Evolutionary conservation across 1,284 basidiomycete genomes (phyloP).

Genomic region (Trichosporon ovoides): DNA sequence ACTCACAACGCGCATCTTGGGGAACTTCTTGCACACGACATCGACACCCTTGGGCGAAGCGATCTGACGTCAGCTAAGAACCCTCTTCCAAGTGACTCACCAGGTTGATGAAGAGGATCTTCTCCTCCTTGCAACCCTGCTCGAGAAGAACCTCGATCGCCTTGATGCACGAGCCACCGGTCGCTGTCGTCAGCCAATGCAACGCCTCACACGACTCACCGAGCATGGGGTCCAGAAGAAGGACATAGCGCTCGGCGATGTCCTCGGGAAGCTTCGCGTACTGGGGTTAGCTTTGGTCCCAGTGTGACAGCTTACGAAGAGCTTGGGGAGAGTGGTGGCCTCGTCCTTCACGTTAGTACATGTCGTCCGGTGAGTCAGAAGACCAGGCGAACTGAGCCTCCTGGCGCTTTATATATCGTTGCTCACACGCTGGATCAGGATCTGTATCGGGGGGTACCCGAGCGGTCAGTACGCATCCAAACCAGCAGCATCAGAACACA

Average conservation of each 20-base stretch:
- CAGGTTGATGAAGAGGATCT: constrained; percentile 95
- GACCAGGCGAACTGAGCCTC: background rate
- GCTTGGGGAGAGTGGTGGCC: constrained; percentile 80
- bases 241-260: constrained; percentile 82
- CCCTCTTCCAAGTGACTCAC: constrained; percentile 50
- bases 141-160: constrained; percentile 90
- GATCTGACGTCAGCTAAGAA: constrained; percentile 55
- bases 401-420: constrained; percentile 3
- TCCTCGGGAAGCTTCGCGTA: constrained; percentile 82
- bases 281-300: constrained; percentile 25
- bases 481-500: constrained; percentile 18
- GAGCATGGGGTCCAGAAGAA: constrained; percentile 96
- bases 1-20: constrained; percentile 73
- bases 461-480: constrained; percentile 21
- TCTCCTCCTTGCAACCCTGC: constrained; percentile 69
- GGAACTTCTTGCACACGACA: constrained; percentile 74
- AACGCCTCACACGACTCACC: constrained; percentile 53
- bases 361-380: background rate
- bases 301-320: constrained; percentile 54
- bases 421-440: constrained; percentile 81
- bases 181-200: constrained; percentile 56
- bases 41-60: constrained; percentile 86
- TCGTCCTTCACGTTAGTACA: constrained; percentile 61
- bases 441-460: constrained; percentile 51
- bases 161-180: constrained; percentile 95